Evolutionary conservation across 2,329 filamentous ascomycete genomes (phyloP).

Genomic region (Magnaporthales sp.): DNA sequence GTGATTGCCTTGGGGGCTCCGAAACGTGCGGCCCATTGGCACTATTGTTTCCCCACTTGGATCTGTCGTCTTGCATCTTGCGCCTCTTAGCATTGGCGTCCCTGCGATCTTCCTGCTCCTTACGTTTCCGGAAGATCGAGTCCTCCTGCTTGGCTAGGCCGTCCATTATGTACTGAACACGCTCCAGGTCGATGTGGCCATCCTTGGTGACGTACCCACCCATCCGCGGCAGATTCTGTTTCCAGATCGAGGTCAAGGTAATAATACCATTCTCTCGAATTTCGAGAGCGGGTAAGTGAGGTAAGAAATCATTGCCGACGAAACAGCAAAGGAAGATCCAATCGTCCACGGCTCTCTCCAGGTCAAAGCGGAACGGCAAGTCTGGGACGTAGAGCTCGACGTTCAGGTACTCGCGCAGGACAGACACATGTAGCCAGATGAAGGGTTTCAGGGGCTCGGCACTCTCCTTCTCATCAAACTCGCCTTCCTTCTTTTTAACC

Average conservation of each 20-base stretch:
- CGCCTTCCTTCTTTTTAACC: constrained; percentile 67
- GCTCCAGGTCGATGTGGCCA: constrained; percentile 77
- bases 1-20: constrained; percentile 51
- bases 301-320: constrained; percentile 96
- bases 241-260: constrained; percentile 93
- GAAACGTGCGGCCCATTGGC: neutral
- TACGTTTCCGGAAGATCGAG: constrained; percentile 80
- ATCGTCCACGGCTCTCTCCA: constrained; percentile 90
- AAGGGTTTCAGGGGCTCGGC: constrained; percentile 73
- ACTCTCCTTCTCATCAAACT: constrained; percentile 75
- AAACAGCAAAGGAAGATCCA: constrained; percentile 99
- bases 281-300: constrained; percentile 92
- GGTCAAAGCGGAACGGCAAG: constrained; percentile 80
- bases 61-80: constrained; percentile 55
- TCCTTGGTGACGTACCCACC: constrained; percentile 95
- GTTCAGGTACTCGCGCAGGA: constrained; percentile 86
- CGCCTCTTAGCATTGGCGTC: constrained; percentile 73
- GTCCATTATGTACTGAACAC: constrained; percentile 79
- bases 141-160: constrained; percentile 90
- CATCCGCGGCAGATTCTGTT: constrained; percentile 83
- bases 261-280: constrained; percentile 97
- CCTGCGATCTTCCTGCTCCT: constrained; percentile 75
- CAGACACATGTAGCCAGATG: constrained; percentile 93
- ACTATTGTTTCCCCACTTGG: constrained; percentile 7
- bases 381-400: constrained; percentile 78